Evolutionary conservation across 257 asterid species (phyloP).

Genomic region (Anisodus acutangulus): DNA sequence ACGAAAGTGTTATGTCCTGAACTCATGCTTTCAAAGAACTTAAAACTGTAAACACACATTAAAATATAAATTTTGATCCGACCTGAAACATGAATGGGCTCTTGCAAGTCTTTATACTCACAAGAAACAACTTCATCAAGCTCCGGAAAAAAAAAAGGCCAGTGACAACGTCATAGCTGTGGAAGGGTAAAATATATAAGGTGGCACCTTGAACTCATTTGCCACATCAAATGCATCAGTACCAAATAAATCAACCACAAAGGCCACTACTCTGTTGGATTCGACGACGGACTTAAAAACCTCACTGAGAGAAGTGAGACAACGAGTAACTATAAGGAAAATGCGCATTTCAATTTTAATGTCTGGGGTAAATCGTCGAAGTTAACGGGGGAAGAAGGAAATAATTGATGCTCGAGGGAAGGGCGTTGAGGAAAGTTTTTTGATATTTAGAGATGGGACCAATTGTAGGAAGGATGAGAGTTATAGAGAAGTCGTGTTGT

Average conservation of each 20-base stretch:
- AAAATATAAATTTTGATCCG: background rate
- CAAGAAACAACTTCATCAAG: slow-evolving; percentile 22
- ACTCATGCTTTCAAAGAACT: background rate
- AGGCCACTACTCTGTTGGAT: slow-evolving; percentile 12
- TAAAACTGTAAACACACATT: background rate
- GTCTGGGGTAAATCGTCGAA: slow-evolving; percentile 51
- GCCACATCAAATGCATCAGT: slow-evolving; percentile 41
- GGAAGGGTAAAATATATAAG: slow-evolving; percentile 35
- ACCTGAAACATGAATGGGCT: slow-evolving; percentile 27
- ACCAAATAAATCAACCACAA: slow-evolving; percentile 38
- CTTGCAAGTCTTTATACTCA: slow-evolving; percentile 25
- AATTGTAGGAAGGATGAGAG: slow-evolving; percentile 58
- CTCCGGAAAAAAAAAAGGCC: slow-evolving; percentile 28
- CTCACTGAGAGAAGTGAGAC: background rate
- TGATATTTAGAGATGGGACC: slow-evolving; percentile 61
- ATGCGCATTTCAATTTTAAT: slow-evolving; percentile 43
- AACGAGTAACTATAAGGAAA: background rate
- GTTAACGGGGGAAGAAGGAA: slow-evolving; percentile 56
- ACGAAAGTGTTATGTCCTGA: too few species aligned
- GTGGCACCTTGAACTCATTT: slow-evolving; percentile 27
- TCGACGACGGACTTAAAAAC: background rate
- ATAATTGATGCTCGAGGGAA: slow-evolving; percentile 45
- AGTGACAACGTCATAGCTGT: slow-evolving; percentile 32
- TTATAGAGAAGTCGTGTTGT: slow-evolving; percentile 55
- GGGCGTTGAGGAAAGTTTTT: slow-evolving; percentile 48